Evolutionary conservation across 352 stramenopile genomes (phyloP).

Genomic region (Pythium folliculosum): DNA sequence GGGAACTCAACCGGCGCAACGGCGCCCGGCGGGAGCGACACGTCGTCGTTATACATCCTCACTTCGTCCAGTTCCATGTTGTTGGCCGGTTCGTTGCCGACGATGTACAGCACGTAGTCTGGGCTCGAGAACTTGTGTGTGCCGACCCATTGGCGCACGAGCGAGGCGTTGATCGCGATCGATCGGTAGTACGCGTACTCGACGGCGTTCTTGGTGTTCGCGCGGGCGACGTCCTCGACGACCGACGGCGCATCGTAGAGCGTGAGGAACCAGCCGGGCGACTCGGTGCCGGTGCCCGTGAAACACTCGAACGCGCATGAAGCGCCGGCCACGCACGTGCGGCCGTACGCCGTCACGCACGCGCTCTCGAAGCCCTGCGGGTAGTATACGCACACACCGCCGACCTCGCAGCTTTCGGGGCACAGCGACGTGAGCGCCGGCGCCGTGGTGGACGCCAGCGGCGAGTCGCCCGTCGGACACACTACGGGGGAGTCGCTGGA

Average conservation of each 20-base stretch:
- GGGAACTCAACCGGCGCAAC: slow-evolving; percentile 7
- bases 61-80: background rate
- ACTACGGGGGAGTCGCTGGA: background rate
- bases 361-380: background rate
- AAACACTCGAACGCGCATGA: background rate
- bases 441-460: background rate
- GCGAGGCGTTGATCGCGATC: background rate
- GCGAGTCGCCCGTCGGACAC: background rate
- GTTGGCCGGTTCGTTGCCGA: slow-evolving; percentile 21
- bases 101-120: background rate
- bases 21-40: background rate
- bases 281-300: background rate
- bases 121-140: background rate
- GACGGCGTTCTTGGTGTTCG: too few relatives aligned
- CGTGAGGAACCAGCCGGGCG: background rate
- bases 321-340: background rate
- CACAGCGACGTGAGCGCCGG: background rate
- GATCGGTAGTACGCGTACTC: background rate
- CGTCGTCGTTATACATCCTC: background rate
- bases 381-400: background rate
- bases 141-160: background rate
- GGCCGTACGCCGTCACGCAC: background rate
- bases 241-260: background rate
- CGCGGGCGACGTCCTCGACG: background rate
- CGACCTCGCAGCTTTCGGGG: background rate